Base-by-base conservation (phyloP, 2,329 filamentous ascomycete species). In the Parasarocladium wereldwijsianum region DNA sequence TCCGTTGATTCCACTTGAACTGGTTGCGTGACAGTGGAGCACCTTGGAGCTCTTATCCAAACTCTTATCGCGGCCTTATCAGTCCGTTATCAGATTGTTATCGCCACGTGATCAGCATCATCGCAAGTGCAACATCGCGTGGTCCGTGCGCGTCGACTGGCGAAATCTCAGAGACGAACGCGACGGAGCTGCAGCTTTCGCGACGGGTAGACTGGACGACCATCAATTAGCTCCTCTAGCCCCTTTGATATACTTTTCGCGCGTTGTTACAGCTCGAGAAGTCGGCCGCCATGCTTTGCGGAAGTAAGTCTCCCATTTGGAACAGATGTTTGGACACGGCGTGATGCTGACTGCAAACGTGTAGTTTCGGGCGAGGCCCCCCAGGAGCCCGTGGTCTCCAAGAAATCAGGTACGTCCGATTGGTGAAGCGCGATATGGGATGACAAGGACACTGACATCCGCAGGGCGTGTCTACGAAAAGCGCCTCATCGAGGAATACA, bases 321-420 rank as follows among this genome's bases (percentile, higher is more conserved):
- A 15, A n/a, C 10, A 9, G 8, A 20, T 32, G 6, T 15, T 17
- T 16, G 4, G 12, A 29, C 10, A 20, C 11, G 20, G 14, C 6
- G 11, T 4, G 8, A 24, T 30, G 20, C 28, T 30, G 15, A 29
- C 23, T 26, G 32, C 9, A 14, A 8, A 17, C 14, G 9, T 16
- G 12, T 26, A 93, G 87, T 98, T 57, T 98, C 90, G 38, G 90
- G 90, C 60, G 87, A 94, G 70, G 77, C 84, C 60, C 87, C 90
- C 40, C 81, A 93, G 61, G 78, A 85, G 58, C 86, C 90, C 33
- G 87, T 96, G 42, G 82, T 85, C 48, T 98, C 90, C 49, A 79
- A 81, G 56, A 93, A 94, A 62, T 92, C 84, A 49, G 86, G 83
- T 85, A 63, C 45, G 74, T 61, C n/a, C 8, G n/a, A n/a, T n/a